Base-by-base conservation (phyloP, 2,329 filamentous ascomycete species). In the Teratosphaeria gauchensis region DNA sequence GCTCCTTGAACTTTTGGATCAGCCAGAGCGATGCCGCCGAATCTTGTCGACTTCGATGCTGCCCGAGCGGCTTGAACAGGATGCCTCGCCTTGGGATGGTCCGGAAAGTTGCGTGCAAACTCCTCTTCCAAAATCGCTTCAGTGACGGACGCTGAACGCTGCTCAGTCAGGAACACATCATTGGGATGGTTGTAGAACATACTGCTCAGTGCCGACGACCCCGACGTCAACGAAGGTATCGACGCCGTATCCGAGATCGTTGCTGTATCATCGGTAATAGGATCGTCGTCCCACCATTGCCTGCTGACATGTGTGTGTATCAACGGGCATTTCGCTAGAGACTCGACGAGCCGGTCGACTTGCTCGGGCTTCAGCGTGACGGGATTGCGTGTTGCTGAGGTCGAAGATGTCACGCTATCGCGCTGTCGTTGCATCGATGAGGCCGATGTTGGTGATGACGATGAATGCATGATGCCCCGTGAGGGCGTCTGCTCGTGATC, bases 1-100 rank as follows among this genome's bases (percentile, higher is more conserved):
- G 65, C 59, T n/a, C 69, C 69, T 33, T 65, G 60, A 11, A 69
- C 55, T 35, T 63, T 68, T 8, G 66, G 64, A 51, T 70, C 65
- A 32, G 64, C 62, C 1, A 71, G 38, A 2, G 67, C 64, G 24
- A 70, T 60, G 55, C 66, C 65, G 12, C 64, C 66, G 32, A 62
- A 62, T 28, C 32, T 51, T 21, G 16, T 58, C 30, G 56, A 48
- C 21, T 48, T 46, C 24, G 38, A 32, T 16, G 56, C 56, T 9
- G 51, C 56, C n/a, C 51, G 51, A 8, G 53, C 14, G 1, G 55
- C 54, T 11, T 55, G 31, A 24, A 55, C 14, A 6, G 55, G 42
- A 35, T 54, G 58, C 55, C 57, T 61, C 30, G 51, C 46, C 24
- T 60, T 59, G 11, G 62, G 61, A 35, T 62, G 58, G 7, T 62